Evolutionary conservation across 495 filamentous ascomycete species (phyloP).

Genomic region (Podospora pseudoanserina): DNA sequence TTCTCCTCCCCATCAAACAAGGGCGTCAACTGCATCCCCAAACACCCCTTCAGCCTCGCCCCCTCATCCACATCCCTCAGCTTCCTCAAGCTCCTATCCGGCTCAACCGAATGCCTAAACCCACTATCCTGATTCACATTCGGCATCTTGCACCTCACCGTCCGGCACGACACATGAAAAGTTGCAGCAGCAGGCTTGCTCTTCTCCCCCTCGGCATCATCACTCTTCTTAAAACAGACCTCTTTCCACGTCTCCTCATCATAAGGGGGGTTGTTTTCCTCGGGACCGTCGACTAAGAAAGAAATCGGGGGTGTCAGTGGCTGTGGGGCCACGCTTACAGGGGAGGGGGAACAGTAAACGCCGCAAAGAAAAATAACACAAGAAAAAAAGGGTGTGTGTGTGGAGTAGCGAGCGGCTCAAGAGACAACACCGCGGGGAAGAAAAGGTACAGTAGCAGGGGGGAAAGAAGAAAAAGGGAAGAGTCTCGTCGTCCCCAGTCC

Average conservation of each 20-base stretch:
- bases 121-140: slow-evolving; percentile 78
- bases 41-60: slow-evolving; percentile 62
- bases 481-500: neutral
- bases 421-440: neutral
- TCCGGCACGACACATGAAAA: slow-evolving; percentile 65
- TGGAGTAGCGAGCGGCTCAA: neutral
- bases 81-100: slow-evolving; percentile 64
- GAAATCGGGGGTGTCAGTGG: slow-evolving; percentile 15
- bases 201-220: slow-evolving; percentile 21
- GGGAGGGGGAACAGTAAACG: neutral
- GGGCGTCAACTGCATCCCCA: slow-evolving; percentile 82
- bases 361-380: neutral
- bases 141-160: slow-evolving; percentile 74
- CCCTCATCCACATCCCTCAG: slow-evolving; percentile 74
- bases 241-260: slow-evolving; percentile 78
- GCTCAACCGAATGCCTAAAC: slow-evolving; percentile 64
- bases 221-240: slow-evolving; percentile 55
- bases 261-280: slow-evolving; percentile 25
- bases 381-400: neutral
- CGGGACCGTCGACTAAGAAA: slow-evolving; percentile 35
- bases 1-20: slow-evolving; percentile 40
- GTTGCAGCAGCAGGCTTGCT: slow-evolving; percentile 5
- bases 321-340: neutral
- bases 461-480: neutral
- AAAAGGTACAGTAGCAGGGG: neutral